Conservation (phyloP, 176 grass and related monocot genomes). For the Oryza nivara region DNA sequence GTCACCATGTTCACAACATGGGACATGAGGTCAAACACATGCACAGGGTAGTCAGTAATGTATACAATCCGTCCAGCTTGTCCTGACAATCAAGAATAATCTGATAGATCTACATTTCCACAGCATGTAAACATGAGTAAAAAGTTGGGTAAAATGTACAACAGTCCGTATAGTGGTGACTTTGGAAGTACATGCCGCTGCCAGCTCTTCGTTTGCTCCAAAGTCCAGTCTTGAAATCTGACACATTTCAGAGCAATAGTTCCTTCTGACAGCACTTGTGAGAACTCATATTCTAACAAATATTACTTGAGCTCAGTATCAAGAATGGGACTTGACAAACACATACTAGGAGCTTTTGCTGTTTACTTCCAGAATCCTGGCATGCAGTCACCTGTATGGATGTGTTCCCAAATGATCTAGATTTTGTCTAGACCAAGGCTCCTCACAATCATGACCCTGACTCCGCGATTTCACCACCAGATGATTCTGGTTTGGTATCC, state of each 20-base stretch:
- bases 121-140: conserved; percentile 8
- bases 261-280: not conserved
- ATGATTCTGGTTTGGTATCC: conserved; percentile 10
- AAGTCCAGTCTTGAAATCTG: not conserved
- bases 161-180: not conserved
- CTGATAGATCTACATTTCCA: not conserved
- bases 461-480: conserved; percentile 8
- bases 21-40: not conserved
- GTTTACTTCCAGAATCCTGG: conserved; percentile 2
- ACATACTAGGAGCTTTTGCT: not conserved
- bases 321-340: not conserved
- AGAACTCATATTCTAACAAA: conserved; percentile 1
- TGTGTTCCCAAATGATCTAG: conserved; percentile 23
- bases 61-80: not conserved
- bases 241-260: not conserved
- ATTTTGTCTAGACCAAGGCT: conserved; percentile 3
- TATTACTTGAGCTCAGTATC: not conserved
- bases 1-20: not conserved
- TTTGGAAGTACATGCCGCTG: not conserved
- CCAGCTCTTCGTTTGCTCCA: not conserved
- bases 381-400: not conserved
- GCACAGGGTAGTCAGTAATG: not conserved
- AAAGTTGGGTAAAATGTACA: not conserved
- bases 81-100: not conserved
- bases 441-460: conserved; percentile 23